Percentiles rank a stretch among this genome's conserved stretches.
These are phyloP conservation scores for Lipomyces anomalus DNA, from an alignment of 805 yeast genomes.

Conservation along the genomic window DNA sequence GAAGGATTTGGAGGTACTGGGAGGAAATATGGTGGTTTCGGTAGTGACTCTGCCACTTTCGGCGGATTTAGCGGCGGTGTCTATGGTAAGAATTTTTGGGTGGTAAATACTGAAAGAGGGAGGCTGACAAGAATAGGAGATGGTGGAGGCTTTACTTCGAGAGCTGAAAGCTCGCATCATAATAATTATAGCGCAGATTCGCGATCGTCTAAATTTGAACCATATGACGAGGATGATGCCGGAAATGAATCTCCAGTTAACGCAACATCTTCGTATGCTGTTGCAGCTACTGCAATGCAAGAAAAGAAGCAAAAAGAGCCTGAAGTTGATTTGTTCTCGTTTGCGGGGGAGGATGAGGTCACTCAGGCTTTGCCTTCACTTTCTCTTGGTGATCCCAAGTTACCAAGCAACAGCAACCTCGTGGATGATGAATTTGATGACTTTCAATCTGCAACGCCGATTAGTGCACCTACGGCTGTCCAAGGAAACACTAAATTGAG, in stretches of 20 bases:
- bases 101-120: too few species aligned
- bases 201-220: conserved; percentile 26
- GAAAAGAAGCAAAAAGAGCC: conserved; percentile 8
- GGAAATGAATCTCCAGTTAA: conserved; percentile 28
- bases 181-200: too few species aligned
- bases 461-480: conserved; percentile 21
- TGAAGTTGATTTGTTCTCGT: conserved; percentile 24
- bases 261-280: conserved; percentile 38
- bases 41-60: too few species aligned
- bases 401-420: conserved; percentile 3
- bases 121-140: too few species aligned
- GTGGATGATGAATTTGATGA: conserved; percentile 45
- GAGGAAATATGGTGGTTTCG: conserved; percentile 34
- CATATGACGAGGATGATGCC: conserved; percentile 27
- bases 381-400: conserved; percentile 1
- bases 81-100: too few species aligned
- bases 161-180: too few species aligned
- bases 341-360: conserved; percentile 20
- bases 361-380: conserved; percentile 1
- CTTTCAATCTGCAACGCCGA: conserved; percentile 57
- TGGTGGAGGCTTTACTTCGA: too few species aligned
- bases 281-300: conserved; percentile 29
- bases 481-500: conserved; percentile 6
- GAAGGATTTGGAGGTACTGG: conserved; percentile 34
- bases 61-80: too few species aligned